Conservation (phyloP, 805 yeast species). For the Tetrapisispora arboricola region DNA sequence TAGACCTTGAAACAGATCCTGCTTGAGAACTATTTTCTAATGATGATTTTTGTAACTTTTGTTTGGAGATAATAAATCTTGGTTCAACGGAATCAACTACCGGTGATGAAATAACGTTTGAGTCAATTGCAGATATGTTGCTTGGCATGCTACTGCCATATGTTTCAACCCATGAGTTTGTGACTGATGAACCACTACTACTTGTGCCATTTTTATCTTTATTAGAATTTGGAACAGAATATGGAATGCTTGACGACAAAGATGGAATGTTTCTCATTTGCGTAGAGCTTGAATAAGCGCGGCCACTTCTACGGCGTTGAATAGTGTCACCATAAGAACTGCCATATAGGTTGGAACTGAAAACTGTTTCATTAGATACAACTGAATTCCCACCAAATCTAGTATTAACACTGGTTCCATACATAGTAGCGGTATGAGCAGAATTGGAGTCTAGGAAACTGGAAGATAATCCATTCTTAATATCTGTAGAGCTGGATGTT, state of each 20-base stretch:
- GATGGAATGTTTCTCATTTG: conserved; percentile 28
- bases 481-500: neutral
- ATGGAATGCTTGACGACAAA: conserved; percentile 55
- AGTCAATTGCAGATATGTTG: conserved; percentile 35
- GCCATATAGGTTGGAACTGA: neutral
- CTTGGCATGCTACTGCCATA: conserved; percentile 32
- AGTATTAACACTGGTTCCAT: conserved; percentile 15
- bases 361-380: conserved; percentile 2
- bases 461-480: conserved; percentile 13
- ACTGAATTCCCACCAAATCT: conserved; percentile 18
- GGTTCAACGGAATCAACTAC: conserved; percentile 68
- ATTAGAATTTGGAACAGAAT: conserved; percentile 60
- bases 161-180: conserved; percentile 28
- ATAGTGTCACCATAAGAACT: conserved; percentile 3
- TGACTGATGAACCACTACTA: conserved; percentile 24
- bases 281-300: conserved; percentile 9
- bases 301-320: conserved; percentile 7
- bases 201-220: conserved; percentile 18
- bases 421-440: conserved; percentile 28
- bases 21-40: conserved; percentile 17
- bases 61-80: conserved; percentile 74
- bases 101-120: conserved; percentile 65
- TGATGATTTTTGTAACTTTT: conserved; percentile 34
- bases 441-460: conserved; percentile 28
- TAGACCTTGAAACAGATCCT: conserved; percentile 23